phyloP scores from a whole-genome alignment of 495 filamentous ascomycete genomes.

The Hypomontagnella submonticulosa region DNA sequence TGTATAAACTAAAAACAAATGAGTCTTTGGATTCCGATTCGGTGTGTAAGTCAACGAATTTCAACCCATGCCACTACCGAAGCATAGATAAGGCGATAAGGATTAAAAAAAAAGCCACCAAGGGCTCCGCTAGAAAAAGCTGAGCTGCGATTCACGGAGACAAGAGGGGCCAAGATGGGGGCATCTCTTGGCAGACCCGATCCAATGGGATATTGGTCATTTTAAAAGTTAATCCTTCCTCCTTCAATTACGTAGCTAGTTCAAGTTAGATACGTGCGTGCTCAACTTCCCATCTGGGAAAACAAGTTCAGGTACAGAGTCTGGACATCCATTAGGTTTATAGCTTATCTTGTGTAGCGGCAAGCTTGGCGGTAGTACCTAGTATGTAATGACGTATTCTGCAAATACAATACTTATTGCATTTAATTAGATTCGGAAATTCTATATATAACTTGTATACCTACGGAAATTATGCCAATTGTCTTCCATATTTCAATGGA shows the following conservation, averaged over 20 bases:
- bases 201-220: conserved; percentile 9
- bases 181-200: conserved; percentile 40
- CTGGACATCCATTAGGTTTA: background rate
- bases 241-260: conserved; percentile 10
- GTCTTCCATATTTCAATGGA: conserved; percentile 6
- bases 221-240: conserved; percentile 11
- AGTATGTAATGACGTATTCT: conserved; percentile 30
- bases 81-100: conserved; percentile 42
- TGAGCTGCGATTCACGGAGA: conserved; percentile 39
- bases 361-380: background rate
- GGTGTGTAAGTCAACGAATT: conserved; percentile 39
- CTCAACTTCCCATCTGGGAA: conserved; percentile 25
- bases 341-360: conserved; percentile 1
- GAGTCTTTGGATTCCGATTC: conserved; percentile 23
- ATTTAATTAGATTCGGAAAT: background rate
- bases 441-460: background rate
- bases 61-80: conserved; percentile 34
- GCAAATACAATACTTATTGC: background rate
- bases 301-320: conserved; percentile 32
- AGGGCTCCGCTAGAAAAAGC: conserved; percentile 32
- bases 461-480: background rate
- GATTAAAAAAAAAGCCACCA: conserved; percentile 30
- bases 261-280: conserved; percentile 7
- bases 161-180: conserved; percentile 10
- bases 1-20: conserved; percentile 18